Percentiles rank a stretch among this genome's conserved stretches.
phyloP scores from a whole-genome alignment of 2,329 filamentous ascomycete species.

The Exophiala alcalophila region DNA sequence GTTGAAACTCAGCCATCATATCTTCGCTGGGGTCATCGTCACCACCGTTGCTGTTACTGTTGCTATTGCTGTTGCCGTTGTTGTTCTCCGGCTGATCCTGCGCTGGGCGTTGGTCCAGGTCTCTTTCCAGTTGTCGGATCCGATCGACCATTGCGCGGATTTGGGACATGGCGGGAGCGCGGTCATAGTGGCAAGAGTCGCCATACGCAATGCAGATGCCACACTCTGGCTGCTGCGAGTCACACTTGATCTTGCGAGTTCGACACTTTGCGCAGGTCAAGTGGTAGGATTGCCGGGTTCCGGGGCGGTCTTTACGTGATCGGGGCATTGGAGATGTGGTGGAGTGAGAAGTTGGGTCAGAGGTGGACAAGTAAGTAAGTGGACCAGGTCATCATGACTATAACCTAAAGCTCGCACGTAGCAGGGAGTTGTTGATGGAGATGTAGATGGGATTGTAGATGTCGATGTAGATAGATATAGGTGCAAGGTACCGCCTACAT shows the following conservation, averaged over 20 bases:
- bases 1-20: too few relatives aligned
- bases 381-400: too few relatives aligned
- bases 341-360: too few relatives aligned
- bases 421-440: too few relatives aligned
- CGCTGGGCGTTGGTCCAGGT: background rate
- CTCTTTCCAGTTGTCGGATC: slow-evolving; percentile 1
- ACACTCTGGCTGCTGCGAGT: slow-evolving; percentile 60
- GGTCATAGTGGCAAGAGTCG: slow-evolving; percentile 1
- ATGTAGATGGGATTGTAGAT: too few relatives aligned
- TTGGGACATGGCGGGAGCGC: slow-evolving; percentile 2
- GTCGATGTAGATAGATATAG: too few relatives aligned
- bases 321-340: too few relatives aligned
- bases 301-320: too few relatives aligned
- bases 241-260: slow-evolving; percentile 62
- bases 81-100: background rate
- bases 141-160: slow-evolving; percentile 1
- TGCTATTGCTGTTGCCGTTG: background rate
- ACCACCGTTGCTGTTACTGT: background rate
- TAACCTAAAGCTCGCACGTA: too few relatives aligned
- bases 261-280: slow-evolving; percentile 42
- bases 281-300: slow-evolving; percentile 5
- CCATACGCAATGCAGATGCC: slow-evolving; percentile 1
- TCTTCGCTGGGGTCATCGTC: too few relatives aligned
- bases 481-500: too few relatives aligned
- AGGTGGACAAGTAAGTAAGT: too few relatives aligned